Base-by-base conservation (phyloP, 106 monocot species). In the Dendrobium nobile region DNA sequence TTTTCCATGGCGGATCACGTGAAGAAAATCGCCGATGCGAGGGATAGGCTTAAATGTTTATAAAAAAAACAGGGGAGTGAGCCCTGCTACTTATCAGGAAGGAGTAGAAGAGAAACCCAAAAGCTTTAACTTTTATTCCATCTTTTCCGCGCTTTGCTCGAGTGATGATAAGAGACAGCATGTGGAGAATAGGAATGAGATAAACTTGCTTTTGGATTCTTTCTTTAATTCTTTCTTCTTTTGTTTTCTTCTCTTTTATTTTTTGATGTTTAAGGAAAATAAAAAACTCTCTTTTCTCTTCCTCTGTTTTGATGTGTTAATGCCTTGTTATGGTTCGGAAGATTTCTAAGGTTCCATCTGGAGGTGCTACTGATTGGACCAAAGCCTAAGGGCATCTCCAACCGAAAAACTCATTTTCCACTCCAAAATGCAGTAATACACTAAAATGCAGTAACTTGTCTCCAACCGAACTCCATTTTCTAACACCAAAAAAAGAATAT, bases 131-230 rank as follows among this genome's bases (percentile, higher is more conserved):
- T 75, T 75, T 75, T 44, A 1, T 5, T 75, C 18, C 74, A 31
- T 17, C 51, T 20, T 75, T 16, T 43, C 43, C 43, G n/a, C 43
- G 43, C 43, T n/a, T 44, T 75, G 74, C 74, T 31, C 17, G 43
- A 75, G 43, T 44, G 74, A 43, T 75, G 74, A 75, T 75, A 75
- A 75, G 74, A 44, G 74, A 31, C 44, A 43, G 74, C 43, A 44
- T 75, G 41, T 75, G 41, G 74, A 43, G 43, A 6, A 51, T 51
- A 51, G 15, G 51, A 51, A 44, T 19, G 44, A 18, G 41, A 44
- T 41, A 75, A 44, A 20, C 41, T 43, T 44, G 74, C 74, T 75
- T 75, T 75, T 75, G 74, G 74, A 75, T 44, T 75, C 74, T 75
- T 43, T 44, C 74, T 75, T 41, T 44, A 75, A 17, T 13, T n/a